Base-by-base conservation (phyloP, 2,329 filamentous ascomycete species). In the Diaporthe vaccinii region DNA sequence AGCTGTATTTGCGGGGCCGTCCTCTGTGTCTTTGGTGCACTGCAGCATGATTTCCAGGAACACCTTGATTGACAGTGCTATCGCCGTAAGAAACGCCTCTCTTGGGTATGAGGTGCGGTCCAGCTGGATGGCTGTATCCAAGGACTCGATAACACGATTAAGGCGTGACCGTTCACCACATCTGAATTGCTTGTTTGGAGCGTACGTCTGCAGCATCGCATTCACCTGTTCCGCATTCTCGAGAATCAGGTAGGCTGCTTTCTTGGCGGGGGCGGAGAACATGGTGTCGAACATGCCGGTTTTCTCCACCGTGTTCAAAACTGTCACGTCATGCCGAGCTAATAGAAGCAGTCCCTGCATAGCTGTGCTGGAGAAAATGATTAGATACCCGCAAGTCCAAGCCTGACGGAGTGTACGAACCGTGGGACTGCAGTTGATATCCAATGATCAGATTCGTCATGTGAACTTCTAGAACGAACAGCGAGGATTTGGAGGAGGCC, bases 211-310 rank as follows among this genome's bases (percentile, higher is more conserved):
- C 36, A 36, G 10, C 31, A 51, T 15, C 20, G 6, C 20, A n/a
- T 28, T 51, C 5, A 67, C 28, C 22, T 67, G 41, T 25, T 51
- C 41, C 20, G 61, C 41, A 2, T 34, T 67, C 5, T 67, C 61
- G 44, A 67, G 61, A 28, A 67, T 49, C 2, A 67, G 10, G 28
- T 67, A 67, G 5, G 61, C 61, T n/a, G 44, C 61, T 25, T 36
- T 67, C 44, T 51, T 67, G 28, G 61, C 61, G 20, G 61, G 44
- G 34, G 28, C 28, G 20, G 61, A 67, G 28, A 67, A 67, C 61
- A 67, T 67, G 1, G 61, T 67, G 10, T 67, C 61, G 61, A 67
- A 67, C 10, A 67, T 67, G 12, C 61, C 61, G 7, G 61, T 67
- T 28, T 51, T 67, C 44, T 67, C 61, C 1, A 67, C 61, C 1